These are phyloP conservation scores for Acacia acuminata DNA, from an alignment of 306 rosid species.

Conservation along the genomic window DNA sequence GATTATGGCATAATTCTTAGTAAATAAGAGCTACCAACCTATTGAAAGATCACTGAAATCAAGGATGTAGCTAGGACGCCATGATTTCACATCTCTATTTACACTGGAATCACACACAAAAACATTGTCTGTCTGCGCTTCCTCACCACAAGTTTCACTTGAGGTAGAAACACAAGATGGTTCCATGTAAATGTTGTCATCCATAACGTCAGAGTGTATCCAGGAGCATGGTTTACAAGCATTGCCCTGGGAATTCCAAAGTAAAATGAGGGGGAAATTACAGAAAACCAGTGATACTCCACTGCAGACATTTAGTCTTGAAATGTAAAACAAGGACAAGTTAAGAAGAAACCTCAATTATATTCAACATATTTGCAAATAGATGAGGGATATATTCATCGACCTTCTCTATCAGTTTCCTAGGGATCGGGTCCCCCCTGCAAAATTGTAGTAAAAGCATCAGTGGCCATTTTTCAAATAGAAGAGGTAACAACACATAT, in stretches of 20 bases:
- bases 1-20: conserved; percentile 21
- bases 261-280: conserved; percentile 17
- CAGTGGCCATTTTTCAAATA: conserved; percentile 25
- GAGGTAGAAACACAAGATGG: conserved; percentile 42
- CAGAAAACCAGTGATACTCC: conserved; percentile 8
- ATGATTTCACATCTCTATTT: conserved; percentile 50
- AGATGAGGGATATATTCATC: conserved; percentile 79
- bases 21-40: conserved; percentile 53
- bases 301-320: conserved; percentile 10
- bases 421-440: conserved; percentile 90
- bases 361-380: conserved; percentile 51
- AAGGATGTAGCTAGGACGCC: conserved; percentile 86
- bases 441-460: conserved; percentile 39
- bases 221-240: conserved; percentile 68
- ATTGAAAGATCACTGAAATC: conserved; percentile 90
- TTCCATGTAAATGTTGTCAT: conserved; percentile 90
- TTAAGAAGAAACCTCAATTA: conserved; percentile 62
- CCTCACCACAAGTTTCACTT: conserved; percentile 40
- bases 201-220: conserved; percentile 95
- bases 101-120: conserved; percentile 41
- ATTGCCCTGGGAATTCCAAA: conserved; percentile 58
- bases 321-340: conserved; percentile 21
- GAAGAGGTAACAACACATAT: conserved; percentile 18
- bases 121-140: conserved; percentile 33
- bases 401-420: conserved; percentile 68